Base-by-base conservation (phyloP, 176 grass and related monocot species). In the Canna indica region DNA sequence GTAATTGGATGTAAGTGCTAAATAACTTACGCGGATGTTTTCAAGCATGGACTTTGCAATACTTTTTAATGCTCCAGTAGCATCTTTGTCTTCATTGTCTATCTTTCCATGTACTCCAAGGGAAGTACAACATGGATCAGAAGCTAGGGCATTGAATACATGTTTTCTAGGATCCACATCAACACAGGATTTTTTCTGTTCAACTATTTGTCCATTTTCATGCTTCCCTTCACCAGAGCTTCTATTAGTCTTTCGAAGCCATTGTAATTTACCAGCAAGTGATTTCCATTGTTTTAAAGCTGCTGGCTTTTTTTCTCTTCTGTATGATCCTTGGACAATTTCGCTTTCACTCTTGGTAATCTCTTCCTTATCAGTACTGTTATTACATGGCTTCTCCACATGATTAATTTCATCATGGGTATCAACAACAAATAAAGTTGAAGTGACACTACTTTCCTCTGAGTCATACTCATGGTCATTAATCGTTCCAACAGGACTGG, bases 221-320 rank as follows among this genome's bases (percentile, higher is more conserved):
- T 28, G 25, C 20, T 64, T 85, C 35, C 73, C 67, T 85, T 86
- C 85, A 68, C 45, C 48, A 33, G 72, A 72, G 58, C 86, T 80
- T 81, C 82, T 88, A 47, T 90, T 78, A 42, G 88, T 71, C 69
- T 83, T 99, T 56, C 81, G 79, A 44, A 99, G 26, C 95, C 89
- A 93, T 58, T 81, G 89, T 41, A 99, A 72, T 76, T 90, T 99
- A 68, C 83, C 86, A 33, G 91, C 82, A 41, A 87, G 75, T 18
- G 74, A 75, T 33, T 87, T 99, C 28, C 77, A 81, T 75, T 99
- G 86, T 66, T 78, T 93, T 34, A 61, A 71, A 83, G 58, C 69
- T 0, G 32, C 59, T 38, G 66, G 29, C 14, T 42, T 33, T 44
- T 27, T 73, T 50, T 70, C 75, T 15, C 74, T n/a, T 75, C 73